Conservation (phyloP, 352 stramenopile species). For the Pythium aquatile region DNA sequence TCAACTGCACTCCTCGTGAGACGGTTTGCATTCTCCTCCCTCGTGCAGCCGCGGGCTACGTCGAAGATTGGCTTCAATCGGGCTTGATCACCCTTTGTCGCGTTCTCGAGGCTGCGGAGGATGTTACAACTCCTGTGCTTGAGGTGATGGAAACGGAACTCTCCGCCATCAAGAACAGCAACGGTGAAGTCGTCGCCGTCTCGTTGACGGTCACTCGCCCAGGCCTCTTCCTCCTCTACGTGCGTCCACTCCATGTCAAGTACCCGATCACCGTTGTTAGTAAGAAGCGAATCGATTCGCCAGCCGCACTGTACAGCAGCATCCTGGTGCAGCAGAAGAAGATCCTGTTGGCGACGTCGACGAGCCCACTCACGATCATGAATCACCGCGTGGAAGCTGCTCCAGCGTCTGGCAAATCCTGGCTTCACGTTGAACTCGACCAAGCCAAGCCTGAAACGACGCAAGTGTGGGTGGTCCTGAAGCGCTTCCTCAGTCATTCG, state of each 20-base stretch:
- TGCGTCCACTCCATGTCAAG: conserved; percentile 36
- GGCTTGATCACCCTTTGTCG: conserved; percentile 31
- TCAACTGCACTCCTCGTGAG: conserved; percentile 35
- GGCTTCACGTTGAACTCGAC: background rate
- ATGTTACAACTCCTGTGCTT: conserved; percentile 14
- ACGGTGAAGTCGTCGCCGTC: conserved; percentile 17
- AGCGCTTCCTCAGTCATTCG: no score
- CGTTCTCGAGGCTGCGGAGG: conserved; percentile 15
- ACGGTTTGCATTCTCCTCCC: conserved; percentile 37
- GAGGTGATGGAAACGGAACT: conserved; percentile 26
- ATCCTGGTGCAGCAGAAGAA: conserved; percentile 27
- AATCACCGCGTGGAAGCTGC: conserved; percentile 26
- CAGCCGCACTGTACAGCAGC: background rate
- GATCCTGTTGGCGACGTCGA: conserved; percentile 11
- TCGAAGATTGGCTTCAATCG: conserved; percentile 32
- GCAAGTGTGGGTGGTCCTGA: conserved; percentile 25
- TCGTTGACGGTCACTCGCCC: background rate
- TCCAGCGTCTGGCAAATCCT: background rate
- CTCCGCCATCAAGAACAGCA: conserved; percentile 25
- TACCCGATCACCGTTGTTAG: conserved; percentile 34
- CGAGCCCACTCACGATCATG: conserved; percentile 29
- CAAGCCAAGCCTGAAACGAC: conserved; percentile 6
- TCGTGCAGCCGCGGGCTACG: conserved; percentile 27
- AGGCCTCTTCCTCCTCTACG: conserved; percentile 34
- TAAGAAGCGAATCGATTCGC: background rate